Percentiles rank a stretch among this genome's conserved stretches.
Conservation (phyloP, 1,284 basidiomycete genomes). For the Sanghuangporus baumii region DNA sequence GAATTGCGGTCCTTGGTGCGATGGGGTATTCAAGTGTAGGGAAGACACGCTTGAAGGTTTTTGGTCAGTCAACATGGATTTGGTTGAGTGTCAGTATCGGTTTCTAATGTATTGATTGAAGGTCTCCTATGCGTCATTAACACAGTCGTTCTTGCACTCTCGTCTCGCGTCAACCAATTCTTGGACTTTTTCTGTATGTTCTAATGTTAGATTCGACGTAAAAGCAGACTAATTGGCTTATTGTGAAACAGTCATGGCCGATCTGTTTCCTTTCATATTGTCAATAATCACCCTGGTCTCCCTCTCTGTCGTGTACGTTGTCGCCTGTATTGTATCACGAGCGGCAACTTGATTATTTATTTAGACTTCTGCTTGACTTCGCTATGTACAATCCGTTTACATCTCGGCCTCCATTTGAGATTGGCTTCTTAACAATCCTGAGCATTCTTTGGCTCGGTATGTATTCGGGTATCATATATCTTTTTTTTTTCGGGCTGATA, state of each 20-base stretch:
- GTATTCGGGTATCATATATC: slow-evolving; percentile 17
- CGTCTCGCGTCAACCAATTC: slow-evolving; percentile 48
- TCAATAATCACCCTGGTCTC: slow-evolving; percentile 46
- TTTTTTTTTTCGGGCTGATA: background rate
- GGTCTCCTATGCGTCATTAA: slow-evolving; percentile 41
- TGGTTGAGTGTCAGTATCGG: background rate
- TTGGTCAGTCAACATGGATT: slow-evolving; percentile 11
- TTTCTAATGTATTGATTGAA: slow-evolving; percentile 20
- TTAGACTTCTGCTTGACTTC: slow-evolving; percentile 41
- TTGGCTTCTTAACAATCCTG: slow-evolving; percentile 39
- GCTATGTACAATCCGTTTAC: slow-evolving; percentile 36
- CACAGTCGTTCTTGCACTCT: slow-evolving; percentile 46
- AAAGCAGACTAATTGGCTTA: background rate
- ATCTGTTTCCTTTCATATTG: slow-evolving; percentile 52
- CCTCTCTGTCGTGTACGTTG: slow-evolving; percentile 36
- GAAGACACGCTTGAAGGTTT: slow-evolving; percentile 16
- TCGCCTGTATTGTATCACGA: background rate
- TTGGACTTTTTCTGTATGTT: slow-evolving; percentile 55
- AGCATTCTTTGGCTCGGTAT: slow-evolving; percentile 51
- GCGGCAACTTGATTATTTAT: background rate
- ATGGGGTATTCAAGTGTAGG: slow-evolving; percentile 16
- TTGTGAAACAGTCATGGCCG: slow-evolving; percentile 41
- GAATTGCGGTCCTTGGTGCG: background rate
- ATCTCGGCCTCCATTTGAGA: slow-evolving; percentile 42
- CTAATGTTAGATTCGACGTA: background rate